Conservation (phyloP, 345 rosid genomes). For the Hibiscus tridactylites region DNA sequence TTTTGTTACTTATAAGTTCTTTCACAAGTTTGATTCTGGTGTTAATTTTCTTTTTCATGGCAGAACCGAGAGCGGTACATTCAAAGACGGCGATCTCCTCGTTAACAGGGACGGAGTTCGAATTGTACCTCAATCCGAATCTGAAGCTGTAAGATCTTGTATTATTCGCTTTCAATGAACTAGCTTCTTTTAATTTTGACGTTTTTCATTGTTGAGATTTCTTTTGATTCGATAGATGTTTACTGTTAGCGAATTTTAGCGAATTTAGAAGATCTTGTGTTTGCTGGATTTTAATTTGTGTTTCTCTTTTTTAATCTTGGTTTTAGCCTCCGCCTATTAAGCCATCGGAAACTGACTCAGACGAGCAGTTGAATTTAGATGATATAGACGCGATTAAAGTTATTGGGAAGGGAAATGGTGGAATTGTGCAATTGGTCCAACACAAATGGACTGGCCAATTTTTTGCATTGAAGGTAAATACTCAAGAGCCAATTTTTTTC, state of each 20-base stretch:
- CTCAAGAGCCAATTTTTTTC: background rate
- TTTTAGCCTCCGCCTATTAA: constrained; percentile 61
- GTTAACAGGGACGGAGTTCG: constrained; percentile 91
- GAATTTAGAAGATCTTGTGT: background rate
- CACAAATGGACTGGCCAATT: constrained; percentile 93
- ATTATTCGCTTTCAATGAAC: background rate
- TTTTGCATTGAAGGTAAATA: constrained; percentile 79
- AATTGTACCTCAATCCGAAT: constrained; percentile 43
- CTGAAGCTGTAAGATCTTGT: constrained; percentile 46
- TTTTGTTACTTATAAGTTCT: background rate
- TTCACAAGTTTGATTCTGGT: background rate
- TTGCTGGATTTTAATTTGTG: background rate
- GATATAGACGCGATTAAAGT: constrained; percentile 73
- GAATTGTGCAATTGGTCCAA: constrained; percentile 86
- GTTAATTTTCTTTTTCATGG: background rate
- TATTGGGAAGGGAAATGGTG: constrained; percentile 91
- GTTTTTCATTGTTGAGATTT: background rate
- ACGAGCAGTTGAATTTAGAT: constrained; percentile 64
- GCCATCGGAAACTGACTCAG: constrained; percentile 42
- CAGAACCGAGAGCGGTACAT: constrained; percentile 87
- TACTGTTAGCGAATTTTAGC: background rate
- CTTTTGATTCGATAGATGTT: background rate
- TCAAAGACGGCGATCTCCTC: constrained; percentile 86
- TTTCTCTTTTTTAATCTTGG: background rate
- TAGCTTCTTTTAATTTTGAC: background rate